phyloP scores from a whole-genome alignment of 2,329 filamentous ascomycete species.

The Pseudogymnoascus sp. region DNA sequence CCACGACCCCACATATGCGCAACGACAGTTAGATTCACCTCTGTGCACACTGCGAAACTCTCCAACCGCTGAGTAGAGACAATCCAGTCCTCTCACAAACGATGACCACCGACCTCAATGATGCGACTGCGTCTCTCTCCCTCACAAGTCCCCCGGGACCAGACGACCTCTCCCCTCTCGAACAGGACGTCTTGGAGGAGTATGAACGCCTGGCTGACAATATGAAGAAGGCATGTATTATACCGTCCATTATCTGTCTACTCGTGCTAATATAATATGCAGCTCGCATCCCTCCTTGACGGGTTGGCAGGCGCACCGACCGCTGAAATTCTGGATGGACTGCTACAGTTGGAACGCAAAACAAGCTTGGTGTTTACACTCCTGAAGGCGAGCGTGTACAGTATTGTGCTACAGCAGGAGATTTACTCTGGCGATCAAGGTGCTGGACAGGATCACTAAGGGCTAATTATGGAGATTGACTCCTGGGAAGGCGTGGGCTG shows the following conservation, averaged over 20 bases:
- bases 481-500: not conserved
- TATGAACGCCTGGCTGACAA: slow-evolving; percentile 83
- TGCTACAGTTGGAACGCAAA: slow-evolving; percentile 86
- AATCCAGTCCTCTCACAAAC: not conserved
- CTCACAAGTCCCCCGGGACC: slow-evolving; percentile 25
- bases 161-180: slow-evolving; percentile 63
- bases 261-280: slow-evolving; percentile 17
- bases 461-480: not conserved
- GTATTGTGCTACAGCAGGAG: slow-evolving; percentile 96
- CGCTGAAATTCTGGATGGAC: slow-evolving; percentile 75
- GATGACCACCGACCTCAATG: slow-evolving; percentile 17
- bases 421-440: slow-evolving; percentile 61
- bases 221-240: slow-evolving; percentile 67
- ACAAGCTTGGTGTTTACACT: slow-evolving; percentile 91
- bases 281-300: slow-evolving; percentile 55
- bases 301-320: slow-evolving; percentile 64
- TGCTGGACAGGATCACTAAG: slow-evolving; percentile 26
- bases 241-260: not conserved
- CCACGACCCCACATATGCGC: slow-evolving; percentile 2
- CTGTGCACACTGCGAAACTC: not conserved
- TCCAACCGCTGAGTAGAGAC: not conserved
- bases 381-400: slow-evolving; percentile 96
- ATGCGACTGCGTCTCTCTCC: slow-evolving; percentile 12
- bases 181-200: slow-evolving; percentile 92
- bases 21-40: not conserved